phyloP scores from a whole-genome alignment of 148 eudicot genomes.

The Chenopodium quinoa region DNA sequence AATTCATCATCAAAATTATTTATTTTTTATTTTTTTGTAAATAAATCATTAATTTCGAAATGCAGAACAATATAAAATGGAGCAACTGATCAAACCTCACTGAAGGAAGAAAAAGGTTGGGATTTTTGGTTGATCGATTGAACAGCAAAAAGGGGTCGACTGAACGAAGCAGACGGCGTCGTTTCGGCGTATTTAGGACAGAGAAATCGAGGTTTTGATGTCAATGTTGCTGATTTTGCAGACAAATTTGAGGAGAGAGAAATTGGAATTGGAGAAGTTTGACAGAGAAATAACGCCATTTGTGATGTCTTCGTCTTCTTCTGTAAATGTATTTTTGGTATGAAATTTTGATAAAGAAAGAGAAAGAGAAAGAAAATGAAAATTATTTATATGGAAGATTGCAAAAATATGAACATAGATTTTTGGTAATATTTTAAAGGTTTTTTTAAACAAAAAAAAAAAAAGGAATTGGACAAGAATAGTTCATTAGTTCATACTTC shows the following conservation, averaged over 20 bases:
- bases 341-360: neutral
- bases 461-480: no score
- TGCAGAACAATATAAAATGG: neutral
- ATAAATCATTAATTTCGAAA: slow-evolving; percentile 8
- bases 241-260: slow-evolving; percentile 20
- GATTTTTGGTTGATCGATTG: slow-evolving; percentile 21
- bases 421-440: no score
- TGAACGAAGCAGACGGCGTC: slow-evolving; percentile 9
- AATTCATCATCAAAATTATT: no score
- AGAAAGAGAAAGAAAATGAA: no score
- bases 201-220: slow-evolving; percentile 3
- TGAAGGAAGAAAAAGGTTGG: slow-evolving; percentile 40
- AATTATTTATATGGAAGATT: no score
- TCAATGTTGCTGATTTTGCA: neutral
- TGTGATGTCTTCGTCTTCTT: neutral
- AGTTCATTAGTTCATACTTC: no score
- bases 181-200: neutral
- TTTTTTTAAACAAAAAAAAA: no score
- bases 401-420: no score
- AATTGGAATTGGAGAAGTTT: slow-evolving; percentile 2
- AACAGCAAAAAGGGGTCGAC: slow-evolving; percentile 11
- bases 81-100: slow-evolving; percentile 33
- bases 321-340: neutral
- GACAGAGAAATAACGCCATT: slow-evolving; percentile 15
- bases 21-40: no score